phyloP scores from a whole-genome alignment of 495 filamentous ascomycete genomes.

The Hypoxylon fuscum region DNA sequence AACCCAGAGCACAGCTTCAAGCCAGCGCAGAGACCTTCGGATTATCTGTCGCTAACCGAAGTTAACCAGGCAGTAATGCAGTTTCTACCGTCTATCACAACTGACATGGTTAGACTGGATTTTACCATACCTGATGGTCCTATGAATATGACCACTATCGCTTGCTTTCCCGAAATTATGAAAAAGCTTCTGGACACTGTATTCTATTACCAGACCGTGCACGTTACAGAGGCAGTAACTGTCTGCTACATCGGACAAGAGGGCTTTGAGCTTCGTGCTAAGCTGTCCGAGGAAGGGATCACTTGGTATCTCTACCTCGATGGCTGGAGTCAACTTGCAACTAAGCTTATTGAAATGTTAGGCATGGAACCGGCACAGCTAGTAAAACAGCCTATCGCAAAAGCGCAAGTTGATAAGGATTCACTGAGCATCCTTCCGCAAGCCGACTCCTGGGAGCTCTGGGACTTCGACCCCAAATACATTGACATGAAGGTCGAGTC shows the following conservation, averaged over 20 bases:
- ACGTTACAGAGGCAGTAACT: constrained; percentile 46
- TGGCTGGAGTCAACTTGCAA: constrained; percentile 26
- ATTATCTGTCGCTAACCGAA: constrained; percentile 21
- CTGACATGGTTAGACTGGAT: not conserved
- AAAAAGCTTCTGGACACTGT: constrained; percentile 2
- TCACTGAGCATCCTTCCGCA: not conserved
- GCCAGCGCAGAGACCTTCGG: not conserved
- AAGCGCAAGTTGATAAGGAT: not conserved
- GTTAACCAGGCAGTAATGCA: constrained; percentile 30
- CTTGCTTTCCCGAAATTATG: not conserved
- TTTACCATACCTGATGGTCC: not conserved
- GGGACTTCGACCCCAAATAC: constrained; percentile 13
- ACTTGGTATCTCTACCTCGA: constrained; percentile 48
- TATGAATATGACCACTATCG: not conserved
- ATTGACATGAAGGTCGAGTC: too few species aligned
- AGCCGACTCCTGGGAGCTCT: constrained; percentile 5
- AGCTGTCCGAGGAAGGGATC: constrained; percentile 34
- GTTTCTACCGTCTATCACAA: constrained; percentile 25
- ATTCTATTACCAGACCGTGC: constrained; percentile 47
- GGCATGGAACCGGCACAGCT: not conserved
- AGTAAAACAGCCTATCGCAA: constrained; percentile 31
- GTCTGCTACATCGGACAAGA: constrained; percentile 41
- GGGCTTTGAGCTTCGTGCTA: constrained; percentile 47
- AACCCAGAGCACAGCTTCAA: constrained; percentile 47
- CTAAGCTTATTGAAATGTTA: not conserved